phyloP scores from a whole-genome alignment of 2,329 filamentous ascomycete genomes.

The Cladorrhinum sp. region DNA sequence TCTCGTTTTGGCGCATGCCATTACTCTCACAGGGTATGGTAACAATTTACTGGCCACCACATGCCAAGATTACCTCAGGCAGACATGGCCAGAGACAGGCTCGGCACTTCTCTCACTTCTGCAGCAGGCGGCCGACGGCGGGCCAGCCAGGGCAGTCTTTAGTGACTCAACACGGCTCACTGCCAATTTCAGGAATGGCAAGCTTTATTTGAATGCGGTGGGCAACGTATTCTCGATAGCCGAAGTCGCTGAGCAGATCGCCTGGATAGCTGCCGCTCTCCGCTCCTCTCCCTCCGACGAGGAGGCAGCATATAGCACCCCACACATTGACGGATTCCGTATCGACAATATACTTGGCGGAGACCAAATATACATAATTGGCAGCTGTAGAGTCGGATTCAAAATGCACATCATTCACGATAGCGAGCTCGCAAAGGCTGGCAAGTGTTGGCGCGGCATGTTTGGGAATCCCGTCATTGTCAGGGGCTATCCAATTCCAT shows the following conservation, averaged over 20 bases:
- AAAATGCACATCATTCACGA: background rate
- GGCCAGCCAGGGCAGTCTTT: background rate
- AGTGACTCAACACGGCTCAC: background rate
- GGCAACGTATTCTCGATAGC: conserved; percentile 5
- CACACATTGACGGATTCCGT: too few relatives aligned
- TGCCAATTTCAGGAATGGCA: background rate
- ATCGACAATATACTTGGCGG: too few relatives aligned
- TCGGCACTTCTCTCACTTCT: background rate
- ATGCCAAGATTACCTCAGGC: background rate
- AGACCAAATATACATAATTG: too few relatives aligned
- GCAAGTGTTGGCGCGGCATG: conserved; percentile 4
- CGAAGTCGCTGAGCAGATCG: conserved; percentile 2
- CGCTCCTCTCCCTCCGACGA: background rate
- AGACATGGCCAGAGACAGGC: conserved; percentile 7
- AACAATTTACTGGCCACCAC: conserved; percentile 1
- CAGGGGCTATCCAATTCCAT: conserved; percentile 3
- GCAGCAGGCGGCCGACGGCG: background rate
- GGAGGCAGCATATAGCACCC: too few relatives aligned
- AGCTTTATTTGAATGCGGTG: background rate
- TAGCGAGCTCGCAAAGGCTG: background rate
- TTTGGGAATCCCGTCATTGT: conserved; percentile 8
- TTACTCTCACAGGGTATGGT: conserved; percentile 4
- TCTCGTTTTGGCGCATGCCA: background rate
- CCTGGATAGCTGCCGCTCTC: conserved; percentile 4
- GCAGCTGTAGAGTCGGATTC: background rate